Conservation (phyloP, 345 rosid species). For the Barbarea vulgaris region DNA sequence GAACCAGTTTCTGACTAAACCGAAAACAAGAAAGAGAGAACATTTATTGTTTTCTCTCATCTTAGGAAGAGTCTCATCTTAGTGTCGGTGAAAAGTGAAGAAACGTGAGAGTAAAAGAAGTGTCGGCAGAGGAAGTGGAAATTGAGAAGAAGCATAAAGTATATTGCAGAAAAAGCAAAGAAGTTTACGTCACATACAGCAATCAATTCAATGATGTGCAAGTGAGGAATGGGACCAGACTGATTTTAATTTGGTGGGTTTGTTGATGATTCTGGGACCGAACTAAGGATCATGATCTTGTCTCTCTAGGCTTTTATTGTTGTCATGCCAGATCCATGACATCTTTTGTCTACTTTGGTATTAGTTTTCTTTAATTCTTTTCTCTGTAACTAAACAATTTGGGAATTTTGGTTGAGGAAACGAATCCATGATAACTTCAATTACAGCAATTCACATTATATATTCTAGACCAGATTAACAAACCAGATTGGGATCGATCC, state of each 20-base stretch:
- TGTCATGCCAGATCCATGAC: conserved; percentile 7
- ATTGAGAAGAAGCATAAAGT: conserved; percentile 16
- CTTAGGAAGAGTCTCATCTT: conserved; percentile 15
- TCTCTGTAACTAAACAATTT: neutral
- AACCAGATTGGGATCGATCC: neutral
- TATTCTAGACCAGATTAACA: neutral
- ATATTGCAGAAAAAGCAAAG: neutral
- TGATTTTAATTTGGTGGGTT: conserved; percentile 20
- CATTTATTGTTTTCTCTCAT: conserved; percentile 8
- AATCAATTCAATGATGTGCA: conserved; percentile 31
- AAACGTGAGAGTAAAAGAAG: conserved; percentile 22
- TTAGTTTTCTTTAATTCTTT: neutral
- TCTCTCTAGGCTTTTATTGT: conserved; percentile 19
- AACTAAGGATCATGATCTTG: conserved; percentile 37
- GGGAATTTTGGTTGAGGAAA: neutral
- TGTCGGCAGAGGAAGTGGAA: conserved; percentile 42
- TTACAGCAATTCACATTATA: neutral
- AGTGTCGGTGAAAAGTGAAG: conserved; percentile 38
- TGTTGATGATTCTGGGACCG: conserved; percentile 38
- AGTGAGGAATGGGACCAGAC: conserved; percentile 36
- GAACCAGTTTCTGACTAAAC: conserved; percentile 33
- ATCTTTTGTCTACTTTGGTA: neutral
- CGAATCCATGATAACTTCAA: neutral
- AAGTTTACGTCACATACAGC: conserved; percentile 24
- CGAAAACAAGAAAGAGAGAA: conserved; percentile 15